Conservation (phyloP, 768 basidiomycete genomes). For the Boletus patriciae region DNA sequence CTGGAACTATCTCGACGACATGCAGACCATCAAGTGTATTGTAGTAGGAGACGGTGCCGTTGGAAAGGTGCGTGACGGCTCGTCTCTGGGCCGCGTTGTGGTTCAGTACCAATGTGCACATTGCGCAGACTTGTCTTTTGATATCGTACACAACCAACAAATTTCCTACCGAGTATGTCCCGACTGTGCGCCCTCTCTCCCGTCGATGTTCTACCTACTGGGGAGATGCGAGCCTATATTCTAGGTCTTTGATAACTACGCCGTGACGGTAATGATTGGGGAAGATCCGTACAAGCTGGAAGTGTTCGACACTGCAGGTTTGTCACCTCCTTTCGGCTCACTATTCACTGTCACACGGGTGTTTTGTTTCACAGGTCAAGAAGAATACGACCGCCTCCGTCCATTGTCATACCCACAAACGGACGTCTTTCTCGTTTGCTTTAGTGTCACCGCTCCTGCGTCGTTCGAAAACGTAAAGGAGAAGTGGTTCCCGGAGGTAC, state of each 20-base stretch:
- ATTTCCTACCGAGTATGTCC: constrained; percentile 98
- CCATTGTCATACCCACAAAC: constrained; percentile 99
- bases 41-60: constrained; percentile 98
- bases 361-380: constrained; percentile 70
- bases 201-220: constrained; percentile 1
- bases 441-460: constrained; percentile 97
- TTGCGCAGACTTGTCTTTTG: constrained; percentile 81
- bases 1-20: constrained; percentile 35
- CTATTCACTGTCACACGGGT: constrained; percentile 3
- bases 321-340: constrained; percentile 31
- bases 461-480: constrained; percentile 99
- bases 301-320: constrained; percentile 97
- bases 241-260: constrained; percentile 95
- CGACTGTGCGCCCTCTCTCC: constrained; percentile 66
- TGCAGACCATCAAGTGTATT: constrained; percentile 99
- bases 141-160: constrained; percentile 98
- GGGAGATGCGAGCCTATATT: constrained; percentile 20
- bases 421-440: constrained; percentile 99
- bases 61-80: constrained; percentile 74
- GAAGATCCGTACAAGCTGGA: constrained; percentile 99
- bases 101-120: background rate
- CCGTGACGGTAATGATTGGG: constrained; percentile 99
- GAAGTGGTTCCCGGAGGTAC: constrained; percentile 99
- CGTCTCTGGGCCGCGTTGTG: background rate
- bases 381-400: constrained; percentile 99